Evolutionary conservation across 495 filamentous ascomycete species (phyloP), one percentile per base, ranked within the genome.

Genomic region (Aspergillus campestris): DNA sequence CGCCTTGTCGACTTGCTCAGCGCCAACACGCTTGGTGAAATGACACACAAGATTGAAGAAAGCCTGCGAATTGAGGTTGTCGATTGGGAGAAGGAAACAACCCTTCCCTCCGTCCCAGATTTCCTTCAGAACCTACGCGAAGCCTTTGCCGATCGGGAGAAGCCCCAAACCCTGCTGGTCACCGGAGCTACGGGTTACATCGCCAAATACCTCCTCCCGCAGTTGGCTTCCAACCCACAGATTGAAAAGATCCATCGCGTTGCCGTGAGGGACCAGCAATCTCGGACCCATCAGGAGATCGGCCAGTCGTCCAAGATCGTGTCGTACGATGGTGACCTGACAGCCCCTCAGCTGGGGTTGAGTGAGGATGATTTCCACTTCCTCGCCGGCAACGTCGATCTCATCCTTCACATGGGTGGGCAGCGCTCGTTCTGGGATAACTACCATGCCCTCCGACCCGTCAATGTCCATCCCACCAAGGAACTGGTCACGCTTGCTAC

Each of bases 391-490:
- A 27, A 45, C 2, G 60, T 49, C 0, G 58, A 73, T 34, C 42
- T 41, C 7, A 52, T 75, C 37, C 52, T 77, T 18, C 71, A 77
- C 50, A 60, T 54, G 43, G 72, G 64, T 11, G 66, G 70, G 1
- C 55, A 62, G 24, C 52, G 60, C 11, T 70, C 67, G 2, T 62
- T 65, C 53, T 43, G 60, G 47, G 61, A 73, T 11, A 40, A 43
- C 1, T 78, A 74, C 55, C 27, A 38, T 0, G 36, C 50, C 0
- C 47, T 76, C 1, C 45, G 58, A 0, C 8, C 6, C 0, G 9
- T 41, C 38, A 78, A 78, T 39, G 24, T 72, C 7, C 11, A 31
- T 0, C 49, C 64, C 0, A 70, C 63, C 0, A 47, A 55, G 24
- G 57, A 63, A 3, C 56, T 77, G 0, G 31, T 59, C 3, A 7